Percentiles rank a stretch among this genome's conserved stretches.
These are phyloP conservation scores for Forsythia suspensa DNA, from an alignment of 257 asterid species.

Conservation along the genomic window DNA sequence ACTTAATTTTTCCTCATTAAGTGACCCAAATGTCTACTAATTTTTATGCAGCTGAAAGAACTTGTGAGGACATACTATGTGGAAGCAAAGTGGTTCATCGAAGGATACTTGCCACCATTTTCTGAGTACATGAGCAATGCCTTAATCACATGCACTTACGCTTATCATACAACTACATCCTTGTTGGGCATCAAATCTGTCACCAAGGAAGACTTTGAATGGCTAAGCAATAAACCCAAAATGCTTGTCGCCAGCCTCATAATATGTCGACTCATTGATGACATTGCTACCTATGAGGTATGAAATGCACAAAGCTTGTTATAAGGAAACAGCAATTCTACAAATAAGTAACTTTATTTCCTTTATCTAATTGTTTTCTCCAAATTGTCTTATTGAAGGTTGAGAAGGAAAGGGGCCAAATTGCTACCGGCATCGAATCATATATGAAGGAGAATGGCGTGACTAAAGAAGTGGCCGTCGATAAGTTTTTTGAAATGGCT, in stretches of 20 bases:
- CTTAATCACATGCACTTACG: not conserved
- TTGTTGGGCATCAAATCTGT: not conserved
- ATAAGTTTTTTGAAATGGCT: not conserved
- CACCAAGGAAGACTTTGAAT: not conserved
- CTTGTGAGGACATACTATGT: not conserved
- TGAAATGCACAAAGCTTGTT: not conserved
- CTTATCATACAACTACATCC: not conserved
- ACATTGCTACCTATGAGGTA: constrained; percentile 1
- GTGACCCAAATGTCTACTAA: not conserved
- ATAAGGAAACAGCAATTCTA: not conserved
- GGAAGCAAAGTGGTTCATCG: not conserved
- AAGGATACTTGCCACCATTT: not conserved
- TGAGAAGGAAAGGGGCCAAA: not conserved
- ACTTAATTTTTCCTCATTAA: not conserved
- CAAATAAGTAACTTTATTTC: not conserved
- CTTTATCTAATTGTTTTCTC: not conserved
- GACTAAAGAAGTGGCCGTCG: not conserved
- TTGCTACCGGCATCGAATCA: not conserved
- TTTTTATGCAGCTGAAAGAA: not conserved
- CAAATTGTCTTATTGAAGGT: not conserved
- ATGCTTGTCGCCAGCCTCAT: not conserved
- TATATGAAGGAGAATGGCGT: not conserved
- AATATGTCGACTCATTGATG: not conserved
- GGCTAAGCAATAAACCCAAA: not conserved
- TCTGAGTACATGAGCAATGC: not conserved